Evolutionary conservation across 257 asterid species (phyloP).

Genomic region (Penstemon eatonii): DNA sequence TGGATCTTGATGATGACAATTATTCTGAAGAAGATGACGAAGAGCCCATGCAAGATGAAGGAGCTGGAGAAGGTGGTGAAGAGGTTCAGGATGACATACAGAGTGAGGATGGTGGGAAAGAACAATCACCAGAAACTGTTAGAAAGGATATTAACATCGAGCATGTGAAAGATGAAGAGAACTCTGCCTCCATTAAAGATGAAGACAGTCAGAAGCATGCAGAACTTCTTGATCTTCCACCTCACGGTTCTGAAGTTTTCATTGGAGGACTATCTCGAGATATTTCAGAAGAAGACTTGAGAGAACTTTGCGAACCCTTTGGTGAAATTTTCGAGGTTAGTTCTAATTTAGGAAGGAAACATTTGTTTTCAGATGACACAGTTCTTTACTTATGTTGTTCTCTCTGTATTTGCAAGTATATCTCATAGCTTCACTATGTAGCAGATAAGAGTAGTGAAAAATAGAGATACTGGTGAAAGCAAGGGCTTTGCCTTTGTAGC

Average conservation of each 20-base stretch:
- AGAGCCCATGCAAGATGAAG: slow-evolving; percentile 80
- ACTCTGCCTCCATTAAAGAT: slow-evolving; percentile 37
- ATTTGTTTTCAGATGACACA: slow-evolving; percentile 3
- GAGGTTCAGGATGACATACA: slow-evolving; percentile 54
- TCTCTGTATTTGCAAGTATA: neutral
- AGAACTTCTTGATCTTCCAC: slow-evolving; percentile 84
- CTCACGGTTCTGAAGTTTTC: slow-evolving; percentile 91
- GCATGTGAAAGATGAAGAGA: slow-evolving; percentile 51
- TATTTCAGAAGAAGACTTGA: slow-evolving; percentile 72
- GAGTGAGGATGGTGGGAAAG: slow-evolving; percentile 60
- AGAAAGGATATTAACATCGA: slow-evolving; percentile 36
- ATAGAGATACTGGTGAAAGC: slow-evolving; percentile 94
- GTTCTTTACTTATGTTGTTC: slow-evolving; percentile 17
- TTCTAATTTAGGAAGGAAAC: slow-evolving; percentile 18
- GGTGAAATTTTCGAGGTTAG: slow-evolving; percentile 84
- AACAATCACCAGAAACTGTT: slow-evolving; percentile 48
- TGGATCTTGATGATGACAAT: slow-evolving; percentile 89
- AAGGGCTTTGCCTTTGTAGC: slow-evolving; percentile 98
- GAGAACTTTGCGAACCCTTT: slow-evolving; percentile 73
- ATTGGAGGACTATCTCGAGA: slow-evolving; percentile 92
- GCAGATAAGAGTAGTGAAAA: slow-evolving; percentile 88
- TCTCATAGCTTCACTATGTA: slow-evolving; percentile 34
- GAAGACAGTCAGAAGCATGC: slow-evolving; percentile 50
- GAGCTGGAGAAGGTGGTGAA: slow-evolving; percentile 59
- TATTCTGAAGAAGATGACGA: slow-evolving; percentile 84